Conservation (phyloP, 1,284 basidiomycete species). For the Irpex sp. region DNA sequence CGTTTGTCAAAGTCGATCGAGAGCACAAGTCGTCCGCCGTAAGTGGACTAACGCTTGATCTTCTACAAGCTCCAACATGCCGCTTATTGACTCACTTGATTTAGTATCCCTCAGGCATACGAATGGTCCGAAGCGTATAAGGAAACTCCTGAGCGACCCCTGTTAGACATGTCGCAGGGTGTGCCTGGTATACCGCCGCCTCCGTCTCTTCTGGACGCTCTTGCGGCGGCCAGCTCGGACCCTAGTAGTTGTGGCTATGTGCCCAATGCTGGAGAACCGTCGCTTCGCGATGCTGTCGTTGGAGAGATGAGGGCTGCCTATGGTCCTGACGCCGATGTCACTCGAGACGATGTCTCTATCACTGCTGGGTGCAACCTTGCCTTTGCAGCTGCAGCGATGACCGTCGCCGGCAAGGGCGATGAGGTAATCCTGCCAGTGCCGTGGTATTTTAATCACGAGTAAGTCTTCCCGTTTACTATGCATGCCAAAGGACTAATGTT, state of each 20-base stretch:
- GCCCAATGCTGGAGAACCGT: slow-evolving; percentile 60
- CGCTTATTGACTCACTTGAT: background rate
- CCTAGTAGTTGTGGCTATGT: slow-evolving; percentile 60
- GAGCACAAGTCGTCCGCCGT: slow-evolving; percentile 18
- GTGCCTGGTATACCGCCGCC: slow-evolving; percentile 70
- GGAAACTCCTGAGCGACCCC: slow-evolving; percentile 39
- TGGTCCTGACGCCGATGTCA: slow-evolving; percentile 45
- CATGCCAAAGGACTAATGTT: background rate
- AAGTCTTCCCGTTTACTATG: slow-evolving; percentile 18
- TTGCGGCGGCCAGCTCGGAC: slow-evolving; percentile 45
- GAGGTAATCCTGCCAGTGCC: slow-evolving; percentile 80
- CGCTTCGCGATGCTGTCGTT: slow-evolving; percentile 55
- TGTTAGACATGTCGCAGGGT: slow-evolving; percentile 79
- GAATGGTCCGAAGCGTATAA: slow-evolving; percentile 58
- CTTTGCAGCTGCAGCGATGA: slow-evolving; percentile 62
- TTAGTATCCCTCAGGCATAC: slow-evolving; percentile 67
- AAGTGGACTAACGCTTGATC: slow-evolving; percentile 2
- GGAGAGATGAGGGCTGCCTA: slow-evolving; percentile 69
- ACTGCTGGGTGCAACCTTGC: slow-evolving; percentile 73
- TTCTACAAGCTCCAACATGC: background rate
- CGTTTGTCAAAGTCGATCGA: slow-evolving; percentile 17
- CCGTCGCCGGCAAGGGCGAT: slow-evolving; percentile 68
- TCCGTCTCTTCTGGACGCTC: slow-evolving; percentile 43
- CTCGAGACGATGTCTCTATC: slow-evolving; percentile 52
- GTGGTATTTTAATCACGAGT: slow-evolving; percentile 83